A percentile compares a stretch with the other conserved stretches of the same genome.
Conservation (phyloP, 139 green algal species). For the Chlorella ohadii region DNA sequence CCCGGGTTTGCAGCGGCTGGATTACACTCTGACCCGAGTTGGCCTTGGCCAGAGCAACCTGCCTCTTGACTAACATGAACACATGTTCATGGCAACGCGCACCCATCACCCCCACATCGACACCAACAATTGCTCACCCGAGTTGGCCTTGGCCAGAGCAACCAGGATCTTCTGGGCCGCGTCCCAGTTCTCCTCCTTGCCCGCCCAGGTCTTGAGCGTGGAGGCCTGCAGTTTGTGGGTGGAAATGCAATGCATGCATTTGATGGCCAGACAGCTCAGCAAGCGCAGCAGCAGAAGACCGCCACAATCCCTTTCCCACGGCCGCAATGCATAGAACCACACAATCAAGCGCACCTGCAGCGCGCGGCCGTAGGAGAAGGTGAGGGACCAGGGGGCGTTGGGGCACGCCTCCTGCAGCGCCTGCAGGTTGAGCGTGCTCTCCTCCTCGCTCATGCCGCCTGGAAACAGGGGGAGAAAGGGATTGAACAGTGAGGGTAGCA, state of each 20-base stretch:
- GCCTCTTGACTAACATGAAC: too few relatives aligned
- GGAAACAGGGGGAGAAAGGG: background rate
- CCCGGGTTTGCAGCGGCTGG: too few relatives aligned
- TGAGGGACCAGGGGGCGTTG: constrained; percentile 89
- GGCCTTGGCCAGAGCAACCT: constrained; percentile 68
- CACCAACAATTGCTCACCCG: constrained; percentile 6
- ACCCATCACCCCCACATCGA: too few relatives aligned
- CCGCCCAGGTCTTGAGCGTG: constrained; percentile 48
- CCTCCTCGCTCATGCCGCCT: constrained; percentile 84
- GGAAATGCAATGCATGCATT: too few relatives aligned
- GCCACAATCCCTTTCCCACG: too few relatives aligned
- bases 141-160: constrained; percentile 77
- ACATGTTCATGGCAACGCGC: too few relatives aligned
- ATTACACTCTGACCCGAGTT: constrained; percentile 54
- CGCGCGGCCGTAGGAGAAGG: constrained; percentile 91
- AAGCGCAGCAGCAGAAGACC: too few relatives aligned
- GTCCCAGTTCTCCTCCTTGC: constrained; percentile 62
- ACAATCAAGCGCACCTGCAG: constrained; percentile 74
- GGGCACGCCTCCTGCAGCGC: constrained; percentile 70
- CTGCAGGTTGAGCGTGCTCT: constrained; percentile 89
- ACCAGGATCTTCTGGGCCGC: constrained; percentile 73
- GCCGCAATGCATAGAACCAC: too few relatives aligned
- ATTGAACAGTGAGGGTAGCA: too few relatives aligned
- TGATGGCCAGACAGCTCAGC: too few relatives aligned
- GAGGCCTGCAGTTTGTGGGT: constrained; percentile 22